Evolutionary conservation across 768 basidiomycete species (phyloP), one percentile per base, ranked within the genome.

Genomic region (Lentinula sp.): DNA sequence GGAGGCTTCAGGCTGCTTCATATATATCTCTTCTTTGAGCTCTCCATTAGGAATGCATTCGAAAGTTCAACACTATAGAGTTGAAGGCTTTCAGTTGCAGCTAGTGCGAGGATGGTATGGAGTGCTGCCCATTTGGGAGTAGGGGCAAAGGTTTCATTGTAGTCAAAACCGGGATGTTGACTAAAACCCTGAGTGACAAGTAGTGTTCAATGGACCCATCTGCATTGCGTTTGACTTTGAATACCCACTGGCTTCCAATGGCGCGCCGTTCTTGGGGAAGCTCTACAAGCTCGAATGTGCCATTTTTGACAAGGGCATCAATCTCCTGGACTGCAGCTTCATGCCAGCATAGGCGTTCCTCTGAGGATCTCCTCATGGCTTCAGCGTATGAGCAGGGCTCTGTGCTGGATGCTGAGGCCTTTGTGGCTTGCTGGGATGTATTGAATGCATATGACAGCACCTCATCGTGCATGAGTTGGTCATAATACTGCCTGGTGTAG

Each of bases 131-230:
- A 63, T 32, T 64, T 54, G n/a, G 64, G 57, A 18, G 69, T 70
- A 3, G 73, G 70, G 16, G 78, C 70, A 68, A 72, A 77, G 0
- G 72, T 74, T 54, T 79, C 72, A 50, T 65, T 67, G 66, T 68
- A 80, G 61, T 80, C 78, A 61, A 72, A 62, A 1, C 80, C 78
- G 36, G 71, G 71, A 15, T 64, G 65, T 60, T 81, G 78, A 33
- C 64, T 65, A 66, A 70, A 78, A 6, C 73, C 72, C 63, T 77
- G 69, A 2, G 79, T 78, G 35, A 79, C 77, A n/a, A 81, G 67
- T 73, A 73, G 5, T 70, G 64, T n/a, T 71, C 68, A 41, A 81
- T 68, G 2, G 68, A 67, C 9, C 79, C 81, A 60, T 75, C 66
- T 20, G 71, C 61, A 61, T 79, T 71, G 46, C 68, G 67, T 65